Base-by-base conservation (phyloP, 2,329 filamentous ascomycete genomes). In the Exophiala sp. region DNA sequence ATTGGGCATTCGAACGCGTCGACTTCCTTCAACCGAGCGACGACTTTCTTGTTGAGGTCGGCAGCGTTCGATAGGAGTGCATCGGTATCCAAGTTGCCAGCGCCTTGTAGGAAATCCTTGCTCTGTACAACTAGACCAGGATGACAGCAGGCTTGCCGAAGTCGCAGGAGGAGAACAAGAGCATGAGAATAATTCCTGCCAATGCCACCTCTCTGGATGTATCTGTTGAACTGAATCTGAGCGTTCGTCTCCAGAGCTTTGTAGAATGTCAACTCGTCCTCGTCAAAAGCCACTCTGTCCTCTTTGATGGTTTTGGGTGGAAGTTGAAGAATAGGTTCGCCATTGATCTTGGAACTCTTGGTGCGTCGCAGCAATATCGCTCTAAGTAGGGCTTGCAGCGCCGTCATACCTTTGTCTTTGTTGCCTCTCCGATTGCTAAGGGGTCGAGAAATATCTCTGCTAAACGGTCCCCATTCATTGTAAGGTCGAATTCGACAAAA, bases 111-210 rank as follows among this genome's bases (percentile, higher is more conserved):
- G 45, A 86, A 79, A 61, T 88, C 82, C 21, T 74, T 77, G 43
- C 53, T 47, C 19, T 56, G 51, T 3, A 48, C 52, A 60, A 86
- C 82, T 22, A 87, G 68, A 62, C 83, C 81, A 1, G 85, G 86
- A 64, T 91, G 87, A 59, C 86, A 90, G 61, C 84, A 88, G 16
- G 84, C 83, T 66, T 91, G 87, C 14, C 87, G 82, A n/a, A 93
- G 75, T 19, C 87, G 82, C 38, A 93, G 74, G 37, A 93, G 74
- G 14, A 95, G 73, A 7, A 94, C 84, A 18, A 96, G 73, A 37
- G 95, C 83, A 58, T 84, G 85, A 6, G 84, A 85, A 63, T 95
- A 95, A 50, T 86, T 81, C 55, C 77, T 80, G 30, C 79, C 81
- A 11, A 93, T 73, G 3, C 43, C 40, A 16, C 50, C 49, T 14